A percentile compares a stretch with the other conserved stretches of the same genome.
These are phyloP conservation scores for Asterochloris erici DNA, from an alignment of 139 green algal genomes.

Conservation along the genomic window DNA sequence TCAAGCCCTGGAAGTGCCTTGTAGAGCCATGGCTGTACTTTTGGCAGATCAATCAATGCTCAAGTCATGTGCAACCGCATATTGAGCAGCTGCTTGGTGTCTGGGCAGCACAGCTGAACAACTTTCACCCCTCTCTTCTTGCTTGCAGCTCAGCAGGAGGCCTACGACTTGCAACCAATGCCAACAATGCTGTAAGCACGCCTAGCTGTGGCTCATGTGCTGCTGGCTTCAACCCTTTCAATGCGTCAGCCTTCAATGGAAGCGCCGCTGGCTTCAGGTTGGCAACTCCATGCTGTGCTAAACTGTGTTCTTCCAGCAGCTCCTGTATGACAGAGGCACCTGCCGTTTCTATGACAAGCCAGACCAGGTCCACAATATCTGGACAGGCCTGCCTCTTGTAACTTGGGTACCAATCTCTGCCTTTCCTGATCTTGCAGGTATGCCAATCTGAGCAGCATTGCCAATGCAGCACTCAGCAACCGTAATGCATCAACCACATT, in stretches of 20 bases:
- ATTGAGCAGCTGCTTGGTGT: not conserved
- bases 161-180: not conserved
- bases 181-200: not conserved
- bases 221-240: conserved; percentile 2
- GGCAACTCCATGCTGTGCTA: too few relatives aligned
- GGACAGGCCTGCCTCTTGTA: too few relatives aligned
- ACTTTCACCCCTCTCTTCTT: not conserved
- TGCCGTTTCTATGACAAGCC: too few relatives aligned
- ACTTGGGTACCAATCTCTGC: too few relatives aligned
- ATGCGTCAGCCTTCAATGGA: not conserved
- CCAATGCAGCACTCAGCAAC: too few relatives aligned
- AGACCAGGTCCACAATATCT: too few relatives aligned
- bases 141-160: not conserved
- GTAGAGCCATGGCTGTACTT: not conserved
- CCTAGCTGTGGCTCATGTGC: not conserved
- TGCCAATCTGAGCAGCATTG: too few relatives aligned
- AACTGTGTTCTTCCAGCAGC: too few relatives aligned
- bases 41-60: not conserved
- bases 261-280: not conserved
- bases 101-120: not conserved
- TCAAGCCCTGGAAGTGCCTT: not conserved
- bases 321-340: too few relatives aligned
- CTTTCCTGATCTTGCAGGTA: too few relatives aligned
- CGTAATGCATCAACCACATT: too few relatives aligned
- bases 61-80: not conserved